A percentile compares a stretch with the other conserved stretches of the same genome.
These are phyloP conservation scores for Phytophthora melonis DNA, from an alignment of 352 stramenopile species.

Conservation along the genomic window DNA sequence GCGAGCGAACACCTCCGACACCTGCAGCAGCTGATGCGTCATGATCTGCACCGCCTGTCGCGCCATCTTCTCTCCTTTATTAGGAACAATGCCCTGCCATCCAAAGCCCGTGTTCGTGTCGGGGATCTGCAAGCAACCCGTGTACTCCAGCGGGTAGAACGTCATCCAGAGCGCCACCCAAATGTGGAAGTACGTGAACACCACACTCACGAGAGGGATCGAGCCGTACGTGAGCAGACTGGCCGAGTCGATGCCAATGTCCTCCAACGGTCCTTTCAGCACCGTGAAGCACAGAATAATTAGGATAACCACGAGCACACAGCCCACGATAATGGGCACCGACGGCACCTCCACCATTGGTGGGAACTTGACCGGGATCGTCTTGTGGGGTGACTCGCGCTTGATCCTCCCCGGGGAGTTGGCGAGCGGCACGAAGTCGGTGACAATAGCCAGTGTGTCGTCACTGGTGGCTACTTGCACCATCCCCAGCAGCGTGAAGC, in stretches of 20 bases:
- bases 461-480: slow-evolving; percentile 78
- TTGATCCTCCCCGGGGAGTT: slow-evolving; percentile 29
- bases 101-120: slow-evolving; percentile 93
- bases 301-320: slow-evolving; percentile 61
- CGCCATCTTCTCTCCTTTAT: slow-evolving; percentile 98
- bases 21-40: slow-evolving; percentile 93
- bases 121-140: slow-evolving; percentile 90
- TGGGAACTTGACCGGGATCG: slow-evolving; percentile 76
- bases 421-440: slow-evolving; percentile 73
- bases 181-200: slow-evolving; percentile 96
- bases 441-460: slow-evolving; percentile 75
- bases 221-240: slow-evolving; percentile 84
- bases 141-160: slow-evolving; percentile 97
- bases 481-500: slow-evolving; percentile 90
- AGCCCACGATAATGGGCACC: slow-evolving; percentile 56
- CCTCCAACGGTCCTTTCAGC: slow-evolving; percentile 62
- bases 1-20: slow-evolving; percentile 93
- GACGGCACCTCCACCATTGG: slow-evolving; percentile 85
- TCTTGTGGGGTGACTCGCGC: slow-evolving; percentile 20
- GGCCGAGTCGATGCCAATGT: slow-evolving; percentile 65
- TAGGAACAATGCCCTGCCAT: slow-evolving; percentile 98
- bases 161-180: slow-evolving; percentile 98
- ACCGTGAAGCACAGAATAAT: slow-evolving; percentile 82
- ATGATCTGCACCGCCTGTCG: slow-evolving; percentile 93
- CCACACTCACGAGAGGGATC: slow-evolving; percentile 88